phyloP scores from a whole-genome alignment of 257 asterid species.

The Fraxinus cuspidata region DNA sequence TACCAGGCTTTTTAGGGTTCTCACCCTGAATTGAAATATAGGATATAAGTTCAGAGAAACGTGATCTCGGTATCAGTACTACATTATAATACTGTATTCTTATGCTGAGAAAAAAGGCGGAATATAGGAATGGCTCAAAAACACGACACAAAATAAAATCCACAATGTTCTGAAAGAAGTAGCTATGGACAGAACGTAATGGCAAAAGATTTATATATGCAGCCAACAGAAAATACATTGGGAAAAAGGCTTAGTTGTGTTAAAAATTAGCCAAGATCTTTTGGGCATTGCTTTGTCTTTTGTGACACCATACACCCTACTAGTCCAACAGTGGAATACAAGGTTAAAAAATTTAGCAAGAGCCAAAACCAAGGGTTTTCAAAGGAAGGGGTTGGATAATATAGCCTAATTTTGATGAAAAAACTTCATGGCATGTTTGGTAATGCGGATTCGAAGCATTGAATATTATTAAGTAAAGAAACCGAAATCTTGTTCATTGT shows the following conservation, averaged over 20 bases:
- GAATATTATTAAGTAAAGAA: background rate
- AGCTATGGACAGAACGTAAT: background rate
- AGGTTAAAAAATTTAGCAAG: background rate
- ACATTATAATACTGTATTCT: background rate
- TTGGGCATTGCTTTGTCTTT: background rate
- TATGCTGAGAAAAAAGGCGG: background rate
- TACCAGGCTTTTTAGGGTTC: slow-evolving; percentile 90
- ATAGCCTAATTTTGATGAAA: background rate
- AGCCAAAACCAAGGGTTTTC: background rate
- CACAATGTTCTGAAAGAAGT: background rate
- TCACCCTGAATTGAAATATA: slow-evolving; percentile 61
- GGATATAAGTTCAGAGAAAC: background rate
- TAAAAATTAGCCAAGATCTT: background rate
- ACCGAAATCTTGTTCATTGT: background rate
- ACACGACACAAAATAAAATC: too few relatives aligned
- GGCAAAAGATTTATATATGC: background rate
- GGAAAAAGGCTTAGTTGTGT: background rate
- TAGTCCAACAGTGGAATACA: background rate
- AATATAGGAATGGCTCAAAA: background rate
- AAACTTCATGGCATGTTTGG: background rate
- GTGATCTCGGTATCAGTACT: background rate
- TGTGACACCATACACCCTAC: background rate
- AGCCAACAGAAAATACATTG: too few relatives aligned
- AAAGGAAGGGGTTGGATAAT: background rate
- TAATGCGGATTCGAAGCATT: background rate